Evolutionary conservation across 805 yeast species (phyloP).

Genomic region (Priceomyces castillae): DNA sequence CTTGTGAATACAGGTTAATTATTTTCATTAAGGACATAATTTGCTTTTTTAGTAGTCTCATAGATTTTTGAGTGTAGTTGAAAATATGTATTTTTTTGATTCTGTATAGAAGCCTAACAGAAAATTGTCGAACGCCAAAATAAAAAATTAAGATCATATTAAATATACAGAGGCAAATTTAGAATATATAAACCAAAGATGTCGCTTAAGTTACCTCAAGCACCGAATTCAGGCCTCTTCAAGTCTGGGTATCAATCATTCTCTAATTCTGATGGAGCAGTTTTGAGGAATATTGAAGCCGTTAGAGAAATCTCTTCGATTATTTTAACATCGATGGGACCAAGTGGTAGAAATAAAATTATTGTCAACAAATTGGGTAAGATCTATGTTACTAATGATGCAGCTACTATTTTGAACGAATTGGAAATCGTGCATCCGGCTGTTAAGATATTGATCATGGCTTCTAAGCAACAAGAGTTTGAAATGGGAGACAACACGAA

Average conservation of each 20-base stretch:
- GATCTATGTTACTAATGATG: conserved; percentile 90
- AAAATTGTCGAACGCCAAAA: conserved; percentile 5
- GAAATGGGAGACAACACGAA: conserved; percentile 98
- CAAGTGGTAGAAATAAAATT: conserved; percentile 95
- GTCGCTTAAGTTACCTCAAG: conserved; percentile 89
- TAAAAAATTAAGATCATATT: background rate
- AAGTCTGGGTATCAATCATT: conserved; percentile 92
- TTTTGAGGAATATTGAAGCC: conserved; percentile 87
- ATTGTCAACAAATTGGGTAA: conserved; percentile 85
- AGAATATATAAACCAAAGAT: conserved; percentile 31
- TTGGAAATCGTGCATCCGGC: conserved; percentile 96
- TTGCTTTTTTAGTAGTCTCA: too few relatives aligned
- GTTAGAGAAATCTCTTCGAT: conserved; percentile 89
- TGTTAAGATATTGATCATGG: conserved; percentile 92
- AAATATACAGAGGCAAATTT: conserved; percentile 1
- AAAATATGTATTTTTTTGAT: background rate
- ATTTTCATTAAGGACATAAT: too few relatives aligned
- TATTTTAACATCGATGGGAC: conserved; percentile 94
- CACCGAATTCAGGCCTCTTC: conserved; percentile 90
- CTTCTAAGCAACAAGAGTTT: conserved; percentile 92
- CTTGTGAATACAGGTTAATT: too few relatives aligned
- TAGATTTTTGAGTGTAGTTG: too few relatives aligned
- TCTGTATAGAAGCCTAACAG: background rate
- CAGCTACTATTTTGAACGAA: conserved; percentile 95
- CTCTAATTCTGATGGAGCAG: conserved; percentile 90